A percentile compares a stretch with the other conserved stretches of the same genome.
Evolutionary conservation across 768 basidiomycete species (phyloP).

Genomic region (Pseudohyphozyma bogoriensis): DNA sequence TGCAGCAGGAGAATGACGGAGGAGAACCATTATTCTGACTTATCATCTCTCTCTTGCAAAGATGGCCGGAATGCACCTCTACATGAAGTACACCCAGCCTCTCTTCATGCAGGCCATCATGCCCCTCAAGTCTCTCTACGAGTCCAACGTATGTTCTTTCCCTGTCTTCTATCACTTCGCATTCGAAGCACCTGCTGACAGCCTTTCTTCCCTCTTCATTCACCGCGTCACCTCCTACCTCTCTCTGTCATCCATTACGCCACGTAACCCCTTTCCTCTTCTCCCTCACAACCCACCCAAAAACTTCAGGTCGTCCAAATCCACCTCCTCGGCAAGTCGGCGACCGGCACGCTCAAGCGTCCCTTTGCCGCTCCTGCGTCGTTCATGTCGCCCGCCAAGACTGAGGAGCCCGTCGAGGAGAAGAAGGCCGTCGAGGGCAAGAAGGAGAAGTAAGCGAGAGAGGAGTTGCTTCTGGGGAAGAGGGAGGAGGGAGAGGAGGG

Average conservation of each 20-base stretch:
- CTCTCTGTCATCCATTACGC: neutral
- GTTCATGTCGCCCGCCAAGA: slow-evolving; percentile 70
- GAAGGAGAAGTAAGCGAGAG: slow-evolving; percentile 61
- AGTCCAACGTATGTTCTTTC: slow-evolving; percentile 52
- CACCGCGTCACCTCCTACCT: too few species aligned
- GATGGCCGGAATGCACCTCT: slow-evolving; percentile 86
- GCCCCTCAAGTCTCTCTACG: slow-evolving; percentile 84
- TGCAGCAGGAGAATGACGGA: too few species aligned
- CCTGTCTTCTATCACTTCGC: neutral
- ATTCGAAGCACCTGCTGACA: neutral
- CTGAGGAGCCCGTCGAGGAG: slow-evolving; percentile 74
- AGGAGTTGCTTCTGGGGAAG: neutral
- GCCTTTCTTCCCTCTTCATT: neutral
- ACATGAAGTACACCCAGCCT: slow-evolving; percentile 91
- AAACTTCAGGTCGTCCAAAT: slow-evolving; percentile 50
- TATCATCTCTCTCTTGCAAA: neutral
- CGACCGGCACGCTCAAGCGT: slow-evolving; percentile 77
- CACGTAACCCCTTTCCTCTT: neutral
- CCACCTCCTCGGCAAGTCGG: slow-evolving; percentile 64
- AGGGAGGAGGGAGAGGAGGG: too few species aligned
- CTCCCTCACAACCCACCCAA: neutral
- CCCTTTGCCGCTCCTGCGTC: slow-evolving; percentile 57
- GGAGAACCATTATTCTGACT: neutral
- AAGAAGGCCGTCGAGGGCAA: slow-evolving; percentile 52
- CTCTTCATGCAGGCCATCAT: slow-evolving; percentile 91